These are phyloP conservation scores for Scleromitrula shiraiana DNA, from an alignment of 2,329 filamentous ascomycete genomes.

Conservation along the genomic window DNA sequence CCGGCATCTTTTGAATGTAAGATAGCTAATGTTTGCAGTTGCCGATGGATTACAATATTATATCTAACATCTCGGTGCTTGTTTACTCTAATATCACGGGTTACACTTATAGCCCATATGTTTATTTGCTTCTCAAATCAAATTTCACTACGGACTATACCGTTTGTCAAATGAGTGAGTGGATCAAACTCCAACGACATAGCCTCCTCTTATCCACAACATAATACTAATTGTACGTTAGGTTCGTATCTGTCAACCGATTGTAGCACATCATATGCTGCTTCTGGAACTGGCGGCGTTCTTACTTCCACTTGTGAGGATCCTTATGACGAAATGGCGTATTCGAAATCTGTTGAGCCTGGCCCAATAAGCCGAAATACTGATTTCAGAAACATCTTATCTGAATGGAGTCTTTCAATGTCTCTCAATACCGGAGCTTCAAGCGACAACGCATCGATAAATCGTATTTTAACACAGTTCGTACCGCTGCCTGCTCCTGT, in stretches of 20 bases:
- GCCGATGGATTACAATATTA: conserved; percentile 58
- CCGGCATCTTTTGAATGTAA: neutral
- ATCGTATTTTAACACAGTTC: conserved; percentile 49
- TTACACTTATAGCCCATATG: conserved; percentile 43
- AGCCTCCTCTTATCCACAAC: neutral
- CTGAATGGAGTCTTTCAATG: conserved; percentile 46
- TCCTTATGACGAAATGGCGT: conserved; percentile 44
- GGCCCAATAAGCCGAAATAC: conserved; percentile 29
- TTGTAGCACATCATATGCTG: conserved; percentile 57
- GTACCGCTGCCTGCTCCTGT: conserved; percentile 38
- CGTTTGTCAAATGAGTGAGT: conserved; percentile 50
- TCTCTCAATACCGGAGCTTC: conserved; percentile 47
- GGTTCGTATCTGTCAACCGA: conserved; percentile 53
- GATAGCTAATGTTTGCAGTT: conserved; percentile 30
- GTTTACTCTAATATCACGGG: too few relatives aligned
- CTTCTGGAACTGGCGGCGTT: conserved; percentile 50
- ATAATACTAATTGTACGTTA: neutral
- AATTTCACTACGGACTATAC: conserved; percentile 44
- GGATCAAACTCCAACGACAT: too few relatives aligned
- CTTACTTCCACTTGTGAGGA: conserved; percentile 57
- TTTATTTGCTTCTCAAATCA: conserved; percentile 59
- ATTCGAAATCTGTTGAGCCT: conserved; percentile 36
- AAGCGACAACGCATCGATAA: conserved; percentile 50
- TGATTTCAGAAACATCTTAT: conserved; percentile 49
- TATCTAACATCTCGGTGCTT: conserved; percentile 45